These are phyloP conservation scores for Pseudotsuga menziesii DNA, from an alignment of 75 land plant species.

Conservation along the genomic window DNA sequence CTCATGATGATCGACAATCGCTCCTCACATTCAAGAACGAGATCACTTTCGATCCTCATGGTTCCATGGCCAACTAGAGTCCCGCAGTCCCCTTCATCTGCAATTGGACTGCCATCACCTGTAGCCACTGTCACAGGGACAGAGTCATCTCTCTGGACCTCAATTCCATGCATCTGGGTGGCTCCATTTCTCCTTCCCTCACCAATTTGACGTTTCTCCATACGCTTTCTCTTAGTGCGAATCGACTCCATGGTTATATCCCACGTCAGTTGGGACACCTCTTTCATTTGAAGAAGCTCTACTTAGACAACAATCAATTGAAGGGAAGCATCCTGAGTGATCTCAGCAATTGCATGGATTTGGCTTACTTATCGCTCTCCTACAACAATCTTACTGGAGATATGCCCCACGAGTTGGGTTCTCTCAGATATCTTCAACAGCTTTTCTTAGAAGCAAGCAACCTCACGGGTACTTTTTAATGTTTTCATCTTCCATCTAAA, in stretches of 20 bases:
- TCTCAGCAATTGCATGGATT: conserved; percentile 27
- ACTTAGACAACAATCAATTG: conserved; percentile 57
- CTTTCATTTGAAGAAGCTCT: conserved; percentile 37
- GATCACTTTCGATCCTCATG: conserved; percentile 26
- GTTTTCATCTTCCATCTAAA: no score
- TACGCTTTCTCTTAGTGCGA: conserved; percentile 25
- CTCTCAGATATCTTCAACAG: conserved; percentile 23
- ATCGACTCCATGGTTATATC: conserved; percentile 45
- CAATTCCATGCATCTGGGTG: no score
- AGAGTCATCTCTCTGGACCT: conserved; percentile 14
- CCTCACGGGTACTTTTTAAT: no score
- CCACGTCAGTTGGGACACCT: conserved; percentile 40
- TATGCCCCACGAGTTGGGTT: conserved; percentile 49
- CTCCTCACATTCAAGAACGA: conserved; percentile 37
- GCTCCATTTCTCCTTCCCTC: no score
- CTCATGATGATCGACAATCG: conserved; percentile 19
- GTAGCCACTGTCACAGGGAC: conserved; percentile 15
- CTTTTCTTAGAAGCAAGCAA: conserved; percentile 26
- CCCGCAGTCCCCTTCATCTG: conserved; percentile 24
- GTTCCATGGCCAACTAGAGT: conserved; percentile 28
- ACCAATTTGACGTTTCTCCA: no score
- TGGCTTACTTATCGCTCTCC: conserved; percentile 35
- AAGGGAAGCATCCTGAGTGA: conserved; percentile 57
- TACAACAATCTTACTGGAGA: conserved; percentile 46
- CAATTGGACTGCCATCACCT: conserved; percentile 50